These are phyloP conservation scores for Colletotrichum agaves DNA, from an alignment of 2,329 filamentous ascomycete genomes.

Conservation along the genomic window DNA sequence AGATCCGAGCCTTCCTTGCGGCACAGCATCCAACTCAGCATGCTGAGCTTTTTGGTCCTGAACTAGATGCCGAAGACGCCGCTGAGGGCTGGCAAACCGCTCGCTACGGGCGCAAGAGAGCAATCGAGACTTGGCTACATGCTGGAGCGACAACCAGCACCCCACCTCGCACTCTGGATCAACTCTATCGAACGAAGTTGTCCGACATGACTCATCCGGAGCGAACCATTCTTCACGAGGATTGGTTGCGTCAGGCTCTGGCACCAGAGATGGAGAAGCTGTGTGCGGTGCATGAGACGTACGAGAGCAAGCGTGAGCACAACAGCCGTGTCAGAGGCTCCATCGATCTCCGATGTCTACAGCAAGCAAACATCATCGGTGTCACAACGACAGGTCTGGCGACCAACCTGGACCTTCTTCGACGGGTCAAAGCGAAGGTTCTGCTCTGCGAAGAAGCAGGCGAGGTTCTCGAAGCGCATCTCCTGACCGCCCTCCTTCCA, in stretches of 20 bases:
- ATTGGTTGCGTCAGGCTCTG: constrained; percentile 35
- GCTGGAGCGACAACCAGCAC: not conserved
- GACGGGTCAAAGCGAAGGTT: constrained; percentile 62
- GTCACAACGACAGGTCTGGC: constrained; percentile 71
- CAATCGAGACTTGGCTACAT: not conserved
- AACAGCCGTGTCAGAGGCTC: constrained; percentile 43
- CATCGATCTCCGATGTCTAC: constrained; percentile 51
- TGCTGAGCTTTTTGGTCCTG: constrained; percentile 42
- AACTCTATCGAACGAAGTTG: not conserved
- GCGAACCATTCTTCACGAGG: constrained; percentile 23
- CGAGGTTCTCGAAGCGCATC: constrained; percentile 73
- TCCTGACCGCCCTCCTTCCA: constrained; percentile 68
- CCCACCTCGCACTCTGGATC: not conserved
- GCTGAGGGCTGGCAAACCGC: constrained; percentile 44
- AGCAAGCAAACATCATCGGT: constrained; percentile 61
- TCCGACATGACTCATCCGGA: not conserved
- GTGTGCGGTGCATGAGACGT: not conserved
- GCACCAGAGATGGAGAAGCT: not conserved
- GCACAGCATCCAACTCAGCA: constrained; percentile 37
- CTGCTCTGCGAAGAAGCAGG: constrained; percentile 76
- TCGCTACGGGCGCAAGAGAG: constrained; percentile 5
- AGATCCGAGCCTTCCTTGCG: not conserved
- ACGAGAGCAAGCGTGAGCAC: constrained; percentile 4
- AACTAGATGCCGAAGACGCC: constrained; percentile 19
- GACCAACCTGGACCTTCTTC: constrained; percentile 59